phyloP scores from a whole-genome alignment of 2,329 filamentous ascomycete genomes.

The Sporothrix schenckii region DNA sequence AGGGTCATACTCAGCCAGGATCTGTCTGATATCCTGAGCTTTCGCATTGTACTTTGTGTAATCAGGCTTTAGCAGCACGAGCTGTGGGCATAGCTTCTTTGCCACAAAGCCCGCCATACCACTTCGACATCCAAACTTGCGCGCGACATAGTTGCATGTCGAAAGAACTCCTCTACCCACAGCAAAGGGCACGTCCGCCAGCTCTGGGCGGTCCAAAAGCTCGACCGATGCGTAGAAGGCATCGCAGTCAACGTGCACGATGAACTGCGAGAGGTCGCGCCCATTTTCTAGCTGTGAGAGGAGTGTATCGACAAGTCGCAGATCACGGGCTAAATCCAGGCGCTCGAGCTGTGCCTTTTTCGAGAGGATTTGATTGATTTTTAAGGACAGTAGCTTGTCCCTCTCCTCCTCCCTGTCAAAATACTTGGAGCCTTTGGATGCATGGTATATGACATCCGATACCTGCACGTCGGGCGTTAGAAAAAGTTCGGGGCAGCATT shows the following conservation, averaged over 20 bases:
- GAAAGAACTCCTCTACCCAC: conserved; percentile 72
- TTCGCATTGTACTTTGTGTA: conserved; percentile 91
- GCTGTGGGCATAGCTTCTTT: conserved; percentile 85
- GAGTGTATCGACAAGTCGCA: conserved; percentile 77
- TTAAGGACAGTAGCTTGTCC: conserved; percentile 80
- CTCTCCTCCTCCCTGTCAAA: conserved; percentile 87
- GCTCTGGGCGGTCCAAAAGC: conserved; percentile 77
- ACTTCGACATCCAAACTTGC: conserved; percentile 86
- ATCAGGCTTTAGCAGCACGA: conserved; percentile 81
- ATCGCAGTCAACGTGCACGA: conserved; percentile 95
- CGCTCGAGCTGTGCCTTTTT: conserved; percentile 76
- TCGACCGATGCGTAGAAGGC: conserved; percentile 97
- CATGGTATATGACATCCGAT: conserved; percentile 94
- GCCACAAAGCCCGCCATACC: conserved; percentile 97
- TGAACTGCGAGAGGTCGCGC: conserved; percentile 78
- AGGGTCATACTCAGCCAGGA: conserved; percentile 85
- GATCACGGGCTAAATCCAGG: conserved; percentile 71
- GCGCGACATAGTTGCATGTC: conserved; percentile 82
- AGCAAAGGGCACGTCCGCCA: conserved; percentile 85
- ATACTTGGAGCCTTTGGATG: conserved; percentile 93
- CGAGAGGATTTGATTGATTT: conserved; percentile 77
- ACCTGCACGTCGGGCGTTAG: conserved; percentile 55
- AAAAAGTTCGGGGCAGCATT: too few species aligned
- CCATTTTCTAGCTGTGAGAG: conserved; percentile 76
- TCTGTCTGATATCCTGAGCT: conserved; percentile 79